Evolutionary conservation across 2,329 filamentous ascomycete genomes (phyloP).

Genomic region (Xylaria digitata): DNA sequence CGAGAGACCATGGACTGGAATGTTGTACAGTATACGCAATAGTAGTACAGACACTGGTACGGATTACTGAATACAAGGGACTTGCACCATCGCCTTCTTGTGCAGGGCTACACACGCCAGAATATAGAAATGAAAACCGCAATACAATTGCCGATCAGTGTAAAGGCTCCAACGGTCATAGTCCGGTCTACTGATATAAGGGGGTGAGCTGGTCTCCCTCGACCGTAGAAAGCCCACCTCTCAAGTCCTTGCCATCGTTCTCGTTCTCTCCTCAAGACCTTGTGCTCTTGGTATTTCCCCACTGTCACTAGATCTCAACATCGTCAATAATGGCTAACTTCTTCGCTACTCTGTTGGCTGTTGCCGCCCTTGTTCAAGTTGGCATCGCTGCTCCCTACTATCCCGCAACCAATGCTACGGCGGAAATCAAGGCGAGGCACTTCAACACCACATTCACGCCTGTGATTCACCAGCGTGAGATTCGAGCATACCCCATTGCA

Average conservation of each 20-base stretch:
- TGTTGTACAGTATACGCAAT: constrained; percentile 15
- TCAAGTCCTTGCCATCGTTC: constrained; percentile 27
- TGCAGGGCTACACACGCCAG: neutral
- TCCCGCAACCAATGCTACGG: constrained; percentile 28
- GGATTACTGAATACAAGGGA: constrained; percentile 11
- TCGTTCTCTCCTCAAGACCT: constrained; percentile 27
- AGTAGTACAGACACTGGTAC: neutral
- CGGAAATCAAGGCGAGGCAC: constrained; percentile 22
- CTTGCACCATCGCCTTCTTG: constrained; percentile 7
- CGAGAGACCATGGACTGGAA: constrained; percentile 9
- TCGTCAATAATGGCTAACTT: constrained; percentile 46
- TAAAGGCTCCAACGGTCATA: neutral
- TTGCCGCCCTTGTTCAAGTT: constrained; percentile 44
- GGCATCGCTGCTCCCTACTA: constrained; percentile 44
- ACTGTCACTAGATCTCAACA: constrained; percentile 28
- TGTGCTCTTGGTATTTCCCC: constrained; percentile 31
- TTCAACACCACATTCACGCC: constrained; percentile 37
- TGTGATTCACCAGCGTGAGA: constrained; percentile 36
- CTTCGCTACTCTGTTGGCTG: constrained; percentile 47
- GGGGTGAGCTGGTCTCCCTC: constrained; percentile 32
- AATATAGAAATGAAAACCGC: constrained; percentile 22
- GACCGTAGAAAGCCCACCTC: constrained; percentile 5
- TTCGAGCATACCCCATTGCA: constrained; percentile 44
- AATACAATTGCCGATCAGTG: constrained; percentile 44
- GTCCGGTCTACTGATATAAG: constrained; percentile 43